Base-by-base conservation (phyloP, 345 rosid genomes). In the Isatis tinctoria region DNA sequence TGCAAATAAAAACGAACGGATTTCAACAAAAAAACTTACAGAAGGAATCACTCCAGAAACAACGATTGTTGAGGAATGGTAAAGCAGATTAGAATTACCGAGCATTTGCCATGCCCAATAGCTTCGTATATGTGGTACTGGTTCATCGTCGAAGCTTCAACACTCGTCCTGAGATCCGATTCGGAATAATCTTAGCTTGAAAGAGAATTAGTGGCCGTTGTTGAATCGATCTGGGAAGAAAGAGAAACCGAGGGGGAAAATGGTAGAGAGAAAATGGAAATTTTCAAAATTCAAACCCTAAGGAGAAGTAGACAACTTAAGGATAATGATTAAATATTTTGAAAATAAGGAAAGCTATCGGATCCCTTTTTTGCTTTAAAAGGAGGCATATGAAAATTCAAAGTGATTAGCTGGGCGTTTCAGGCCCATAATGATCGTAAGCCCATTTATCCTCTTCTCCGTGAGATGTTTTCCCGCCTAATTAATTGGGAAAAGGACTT, bases 41-140 rank as follows among this genome's bases (percentile, higher is more conserved):
- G 20, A 48, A 52, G 26, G 6, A 11, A 33, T 4, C 16, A 47
- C 10, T 13, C 52, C 11, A 8, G 40, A 74, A 41, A 41, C 27
- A 22, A 63, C 18, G 60, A 41, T 17, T 33, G 0, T 63, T 11
- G 36, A 41, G 52, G 6, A 60, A 6, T 35, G 56, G 12, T 10
- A 49, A 51, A 60, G 56, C 13, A 51, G 65, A 45, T 69, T 39
- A 40, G 1, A 30, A 6, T 57, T 83, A 95, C 99, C 88, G 99
- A 92, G 90, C 82, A 86, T 79, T 92, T 95, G 67, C 99, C 99
- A 45, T 90, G 99, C 3, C 99, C 97, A 53, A 94, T 90, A 58
- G 98, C 97, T 82, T 87, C 97, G 83, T 94, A 94, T 74, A 94
- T 84, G 85, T 94, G 98, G 71, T 84, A 94, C 47, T 90, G 90